Evolutionary conservation across 768 basidiomycete genomes (phyloP), one percentile per base, ranked within the genome.

Genomic region (Kwoniella sp.): DNA sequence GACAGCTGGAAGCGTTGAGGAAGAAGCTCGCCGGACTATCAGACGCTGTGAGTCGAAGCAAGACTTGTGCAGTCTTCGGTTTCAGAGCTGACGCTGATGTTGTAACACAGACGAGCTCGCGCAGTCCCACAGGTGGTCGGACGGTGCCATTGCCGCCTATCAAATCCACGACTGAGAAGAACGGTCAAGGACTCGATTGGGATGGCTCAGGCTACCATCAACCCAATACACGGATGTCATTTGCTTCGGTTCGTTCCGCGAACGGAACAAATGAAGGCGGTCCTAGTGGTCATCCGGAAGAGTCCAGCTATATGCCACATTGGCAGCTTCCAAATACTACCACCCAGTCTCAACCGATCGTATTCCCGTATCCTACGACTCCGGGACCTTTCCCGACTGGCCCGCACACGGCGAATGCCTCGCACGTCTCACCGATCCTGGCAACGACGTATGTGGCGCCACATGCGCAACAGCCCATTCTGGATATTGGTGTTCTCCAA

Each of bases 21-120:
- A 67, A 67, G 41, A 77, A 74, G 59, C 66, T 77, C 1, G 61
- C 73, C 1, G 65, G 58, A 23, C 37, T 74, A 37, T 66, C 69
- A 17, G 73, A 73, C 31, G 26, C 57, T 17, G 75, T 74, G 55
- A 30, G 73, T 72, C 0, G 20, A 37, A 13, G 34, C 34, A 13
- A 37, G 5, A 5, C 7, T 7, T 37, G 34, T 30, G 55, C 30
- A 25, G 4, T 52, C 2, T 37, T 3, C 41, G 15, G 25, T 38
- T 23, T 3, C 7, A 2, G 29, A 22, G n/a, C 12, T 38, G 37
- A 34, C 34, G 13, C 34, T 7, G 34, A 37, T 20, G 12, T 41
- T 25, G 37, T 22, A 9, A 29, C 55, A 22, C 45, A 72, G 71
- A 68, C 63, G 4, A 62, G 31, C 29, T 45, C 60, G 23, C 61